Evolutionary conservation across 495 filamentous ascomycete genomes (phyloP).

Genomic region (Penicillium egyptiacum): DNA sequence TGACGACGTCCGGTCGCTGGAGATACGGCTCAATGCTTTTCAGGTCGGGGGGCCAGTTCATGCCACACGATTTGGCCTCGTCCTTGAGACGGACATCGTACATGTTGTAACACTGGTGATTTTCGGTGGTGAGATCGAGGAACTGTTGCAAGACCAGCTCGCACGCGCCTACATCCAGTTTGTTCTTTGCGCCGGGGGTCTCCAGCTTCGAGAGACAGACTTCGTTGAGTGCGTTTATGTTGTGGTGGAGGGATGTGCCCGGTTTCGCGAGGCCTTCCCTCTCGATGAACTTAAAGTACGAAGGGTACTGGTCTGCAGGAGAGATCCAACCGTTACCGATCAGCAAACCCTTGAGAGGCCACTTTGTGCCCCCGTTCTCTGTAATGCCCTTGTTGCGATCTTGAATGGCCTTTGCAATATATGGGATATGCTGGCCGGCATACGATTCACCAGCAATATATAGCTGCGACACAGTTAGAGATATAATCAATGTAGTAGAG

Average conservation of each 20-base stretch:
- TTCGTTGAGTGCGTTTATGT: conserved; percentile 69
- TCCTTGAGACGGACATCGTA: conserved; percentile 89
- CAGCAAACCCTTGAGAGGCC: conserved; percentile 84
- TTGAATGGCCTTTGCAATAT: conserved; percentile 85
- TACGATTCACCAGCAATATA: conserved; percentile 96
- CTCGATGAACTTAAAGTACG: conserved; percentile 79
- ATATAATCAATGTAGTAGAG: conserved; percentile 5
- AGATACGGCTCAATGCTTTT: conserved; percentile 76
- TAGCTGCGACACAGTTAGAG: conserved; percentile 58
- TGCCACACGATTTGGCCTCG: conserved; percentile 69
- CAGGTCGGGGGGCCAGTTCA: conserved; percentile 95
- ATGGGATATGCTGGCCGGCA: conserved; percentile 95
- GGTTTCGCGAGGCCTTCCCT: conserved; percentile 67
- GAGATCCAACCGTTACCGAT: conserved; percentile 99
- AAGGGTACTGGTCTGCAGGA: conserved; percentile 83
- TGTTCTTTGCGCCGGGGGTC: conserved; percentile 50
- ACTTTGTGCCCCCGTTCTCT: conserved; percentile 40
- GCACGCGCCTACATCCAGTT: conserved; percentile 67
- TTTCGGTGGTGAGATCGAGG: conserved; percentile 56
- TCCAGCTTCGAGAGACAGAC: conserved; percentile 59
- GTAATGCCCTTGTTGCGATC: conserved; percentile 63
- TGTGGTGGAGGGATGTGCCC: conserved; percentile 60
- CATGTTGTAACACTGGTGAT: conserved; percentile 80
- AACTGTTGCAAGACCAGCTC: conserved; percentile 72
- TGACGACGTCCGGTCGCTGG: conserved; percentile 71